Evolutionary conservation across 495 filamentous ascomycete genomes (phyloP), one percentile per base, ranked within the genome.

Genomic region (Tricharina praecox): DNA sequence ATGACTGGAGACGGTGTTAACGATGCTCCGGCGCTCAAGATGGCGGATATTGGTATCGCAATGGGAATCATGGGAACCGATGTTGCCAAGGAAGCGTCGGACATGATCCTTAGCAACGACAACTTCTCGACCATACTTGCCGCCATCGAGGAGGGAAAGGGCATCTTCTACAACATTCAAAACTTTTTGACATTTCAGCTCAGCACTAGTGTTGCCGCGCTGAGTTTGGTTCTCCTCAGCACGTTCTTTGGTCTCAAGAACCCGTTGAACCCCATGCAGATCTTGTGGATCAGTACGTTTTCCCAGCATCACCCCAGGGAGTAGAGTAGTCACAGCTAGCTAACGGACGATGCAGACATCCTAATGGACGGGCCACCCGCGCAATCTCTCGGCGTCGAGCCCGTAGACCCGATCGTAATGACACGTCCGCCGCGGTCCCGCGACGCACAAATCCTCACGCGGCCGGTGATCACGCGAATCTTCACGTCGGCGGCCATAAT

Each of bases 1-100:
- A 97, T 97, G 90, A 97, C 90, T 4, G 90, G 90, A 5, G 90
- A 97, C 55, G 90, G 90, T 46, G 90, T 97, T 39, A 97, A 97
- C 54, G 90, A 97, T 66, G 90, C 90, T 18, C 90, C 90, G 2
- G 90, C 90, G 2, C 68, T 97, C 45, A 97, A 97, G 64, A 92
- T 87, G 65, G 90, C 90, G 2, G 90, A 97, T 56, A 97, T 97
- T 63, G 90, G 90, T 24, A 88, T 97, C 49, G 83, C 87, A 10
- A 97, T 97, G 90, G 90, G 90, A 50, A 73, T 77, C 54, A 76
- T 93, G 25, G 90, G 90, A 37, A 97, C 90, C 1, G 90, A 97
- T 58, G 90, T 97, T 28, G 90, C 90, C 50, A 97, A 97, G 70
- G 90, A 97, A 64, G 90, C 90, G 25, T 85, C 92, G n/a, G 90